These are phyloP conservation scores for Tilletiopsis washingtonensis DNA, from an alignment of 1,284 basidiomycete genomes.

Conservation along the genomic window DNA sequence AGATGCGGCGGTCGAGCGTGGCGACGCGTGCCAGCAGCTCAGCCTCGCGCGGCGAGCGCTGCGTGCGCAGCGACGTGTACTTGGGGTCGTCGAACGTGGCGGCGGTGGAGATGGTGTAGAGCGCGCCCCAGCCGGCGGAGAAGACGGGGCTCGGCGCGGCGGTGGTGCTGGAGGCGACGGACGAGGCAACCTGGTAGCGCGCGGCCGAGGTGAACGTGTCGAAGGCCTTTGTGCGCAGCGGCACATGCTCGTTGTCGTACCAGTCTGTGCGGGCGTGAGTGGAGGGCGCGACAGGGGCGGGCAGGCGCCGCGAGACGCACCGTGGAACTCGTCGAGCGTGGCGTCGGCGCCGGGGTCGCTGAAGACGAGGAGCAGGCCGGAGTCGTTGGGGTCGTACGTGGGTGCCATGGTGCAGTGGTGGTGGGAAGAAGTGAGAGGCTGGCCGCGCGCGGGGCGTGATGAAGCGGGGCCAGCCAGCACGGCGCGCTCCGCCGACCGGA, in stretches of 20 bases:
- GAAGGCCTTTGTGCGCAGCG: constrained; percentile 36
- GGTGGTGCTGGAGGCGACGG: neutral
- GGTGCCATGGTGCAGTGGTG: no score
- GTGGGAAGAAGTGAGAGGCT: no score
- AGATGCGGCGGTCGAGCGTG: constrained; percentile 47
- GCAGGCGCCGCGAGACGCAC: constrained; percentile 6
- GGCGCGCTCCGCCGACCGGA: no score
- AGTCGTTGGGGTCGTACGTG: constrained; percentile 12
- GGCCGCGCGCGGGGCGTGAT: no score
- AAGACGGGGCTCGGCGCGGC: neutral
- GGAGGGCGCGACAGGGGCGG: neutral
- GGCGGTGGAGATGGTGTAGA: constrained; percentile 45
- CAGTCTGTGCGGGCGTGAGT: constrained; percentile 29
- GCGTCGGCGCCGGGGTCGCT: constrained; percentile 36
- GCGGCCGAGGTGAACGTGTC: constrained; percentile 11
- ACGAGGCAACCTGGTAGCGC: constrained; percentile 8
- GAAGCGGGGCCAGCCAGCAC: no score
- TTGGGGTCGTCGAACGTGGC: constrained; percentile 37
- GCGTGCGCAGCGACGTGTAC: constrained; percentile 43
- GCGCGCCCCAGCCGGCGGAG: constrained; percentile 37
- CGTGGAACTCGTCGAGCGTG: constrained; percentile 38
- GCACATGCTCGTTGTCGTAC: constrained; percentile 50
- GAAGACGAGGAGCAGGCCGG: constrained; percentile 41
- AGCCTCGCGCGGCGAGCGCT: constrained; percentile 46
- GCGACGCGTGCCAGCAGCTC: constrained; percentile 43